Conservation (phyloP, 305 asterid genomes). For the Fraxinus ornus region DNA sequence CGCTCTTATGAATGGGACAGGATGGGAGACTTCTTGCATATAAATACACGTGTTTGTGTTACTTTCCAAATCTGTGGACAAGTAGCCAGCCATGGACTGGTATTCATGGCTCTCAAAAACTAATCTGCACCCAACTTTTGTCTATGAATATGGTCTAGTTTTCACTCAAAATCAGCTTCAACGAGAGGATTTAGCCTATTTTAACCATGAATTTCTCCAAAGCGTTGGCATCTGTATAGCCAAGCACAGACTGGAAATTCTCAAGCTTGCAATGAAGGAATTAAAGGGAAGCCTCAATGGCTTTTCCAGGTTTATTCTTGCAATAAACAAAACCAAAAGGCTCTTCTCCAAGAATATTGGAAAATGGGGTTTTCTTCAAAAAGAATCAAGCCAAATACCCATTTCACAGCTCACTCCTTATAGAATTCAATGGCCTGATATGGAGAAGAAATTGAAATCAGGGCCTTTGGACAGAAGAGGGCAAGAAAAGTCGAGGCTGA, state of each 20-base stretch:
- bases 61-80: neutral
- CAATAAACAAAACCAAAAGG: constrained; percentile 56
- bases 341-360: constrained; percentile 43
- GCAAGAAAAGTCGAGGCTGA: constrained; percentile 40
- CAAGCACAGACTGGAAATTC: constrained; percentile 67
- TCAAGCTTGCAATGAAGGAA: constrained; percentile 64
- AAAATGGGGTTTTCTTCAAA: constrained; percentile 35
- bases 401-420: constrained; percentile 30
- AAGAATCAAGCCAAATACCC: constrained; percentile 21
- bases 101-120: constrained; percentile 71
- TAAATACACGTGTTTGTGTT: neutral
- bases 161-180: constrained; percentile 56
- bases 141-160: constrained; percentile 49
- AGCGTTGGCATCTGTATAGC: constrained; percentile 61
- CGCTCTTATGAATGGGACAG: neutral
- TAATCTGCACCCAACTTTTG: constrained; percentile 51
- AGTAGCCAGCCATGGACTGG: constrained; percentile 65
- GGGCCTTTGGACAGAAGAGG: constrained; percentile 63
- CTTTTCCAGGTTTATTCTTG: constrained; percentile 51
- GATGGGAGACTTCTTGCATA: neutral
- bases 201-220: constrained; percentile 69
- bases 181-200: constrained; percentile 50
- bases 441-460: constrained; percentile 44
- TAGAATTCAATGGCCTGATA: constrained; percentile 26
- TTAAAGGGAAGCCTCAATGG: constrained; percentile 29